phyloP scores from a whole-genome alignment of 2,329 filamentous ascomycete species.

The Beauveria pseudobassiana region DNA sequence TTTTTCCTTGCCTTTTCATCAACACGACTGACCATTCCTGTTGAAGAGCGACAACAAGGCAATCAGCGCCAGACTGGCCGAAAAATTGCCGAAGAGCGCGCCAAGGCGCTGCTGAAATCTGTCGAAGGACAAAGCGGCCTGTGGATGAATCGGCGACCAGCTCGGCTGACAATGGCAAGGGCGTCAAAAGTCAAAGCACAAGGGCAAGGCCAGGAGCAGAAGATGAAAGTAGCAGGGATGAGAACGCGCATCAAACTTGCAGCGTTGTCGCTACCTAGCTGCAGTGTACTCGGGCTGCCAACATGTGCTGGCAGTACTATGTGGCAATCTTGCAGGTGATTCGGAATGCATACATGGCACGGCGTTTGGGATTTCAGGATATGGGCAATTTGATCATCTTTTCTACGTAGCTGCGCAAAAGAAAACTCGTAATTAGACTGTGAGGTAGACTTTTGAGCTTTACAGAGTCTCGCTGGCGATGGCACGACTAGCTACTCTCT shows the following conservation, averaged over 20 bases:
- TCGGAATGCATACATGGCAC: not conserved
- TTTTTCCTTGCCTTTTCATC: not conserved
- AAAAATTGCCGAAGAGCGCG: slow-evolving; percentile 49
- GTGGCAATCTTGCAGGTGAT: not conserved
- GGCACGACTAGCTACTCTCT: no score
- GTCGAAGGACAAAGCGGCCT: slow-evolving; percentile 37
- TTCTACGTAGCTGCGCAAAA: not conserved
- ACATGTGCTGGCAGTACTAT: not conserved
- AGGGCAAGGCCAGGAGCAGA: slow-evolving; percentile 20
- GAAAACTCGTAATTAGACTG: no score
- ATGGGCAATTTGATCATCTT: not conserved
- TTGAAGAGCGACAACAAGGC: slow-evolving; percentile 42
- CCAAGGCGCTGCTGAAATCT: slow-evolving; percentile 42
- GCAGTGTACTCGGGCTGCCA: not conserved
- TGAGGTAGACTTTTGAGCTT: no score
- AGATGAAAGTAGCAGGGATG: not conserved
- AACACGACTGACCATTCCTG: slow-evolving; percentile 10
- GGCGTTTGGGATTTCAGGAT: not conserved
- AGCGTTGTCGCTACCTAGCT: not conserved
- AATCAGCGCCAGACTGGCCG: slow-evolving; percentile 43
- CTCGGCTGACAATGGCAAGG: slow-evolving; percentile 22
- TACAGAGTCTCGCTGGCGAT: no score
- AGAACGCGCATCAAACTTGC: not conserved
- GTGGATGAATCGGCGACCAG: slow-evolving; percentile 25
- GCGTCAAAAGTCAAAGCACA: slow-evolving; percentile 20